Conservation (phyloP, 257 asterid species). For the Nicotiana knightiana region DNA sequence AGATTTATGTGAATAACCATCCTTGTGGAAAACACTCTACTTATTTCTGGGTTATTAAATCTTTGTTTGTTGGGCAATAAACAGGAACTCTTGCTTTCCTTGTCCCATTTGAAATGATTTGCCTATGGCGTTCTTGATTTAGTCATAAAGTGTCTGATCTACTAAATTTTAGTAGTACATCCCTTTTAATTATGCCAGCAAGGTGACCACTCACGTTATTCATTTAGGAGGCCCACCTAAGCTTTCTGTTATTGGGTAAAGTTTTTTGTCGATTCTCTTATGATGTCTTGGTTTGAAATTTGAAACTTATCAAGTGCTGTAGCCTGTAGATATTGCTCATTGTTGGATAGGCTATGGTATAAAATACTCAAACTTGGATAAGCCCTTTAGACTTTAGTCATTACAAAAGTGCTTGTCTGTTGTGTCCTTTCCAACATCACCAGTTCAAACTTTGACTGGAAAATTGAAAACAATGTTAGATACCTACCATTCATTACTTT, state of each 20-base stretch:
- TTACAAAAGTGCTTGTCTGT: not conserved
- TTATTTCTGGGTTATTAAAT: not conserved
- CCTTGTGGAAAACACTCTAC: not conserved
- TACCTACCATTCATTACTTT: not conserved
- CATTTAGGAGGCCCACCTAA: slow-evolving; percentile 9
- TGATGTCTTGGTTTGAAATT: slow-evolving; percentile 12
- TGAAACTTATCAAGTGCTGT: not conserved
- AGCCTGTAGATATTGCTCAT: slow-evolving; percentile 3
- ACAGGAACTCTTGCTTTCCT: not conserved
- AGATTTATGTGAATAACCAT: not conserved
- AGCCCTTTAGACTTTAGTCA: slow-evolving; percentile 4
- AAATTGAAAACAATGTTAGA: not conserved
- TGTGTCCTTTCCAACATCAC: slow-evolving; percentile 9
- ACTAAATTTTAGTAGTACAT: not conserved
- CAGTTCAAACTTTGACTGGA: slow-evolving; percentile 8
- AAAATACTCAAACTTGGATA: slow-evolving; percentile 8
- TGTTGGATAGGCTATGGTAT: not conserved
- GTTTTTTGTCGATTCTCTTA: slow-evolving; percentile 3
- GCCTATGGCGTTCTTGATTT: not conserved
- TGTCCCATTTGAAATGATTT: slow-evolving; percentile 4
- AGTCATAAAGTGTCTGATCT: not conserved
- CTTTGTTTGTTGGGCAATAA: not conserved
- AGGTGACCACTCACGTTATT: slow-evolving; percentile 5
- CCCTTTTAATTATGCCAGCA: slow-evolving; percentile 7
- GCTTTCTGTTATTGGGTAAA: not conserved